Evolutionary conservation across 306 rosid genomes (phyloP).

Genomic region (Malus asiatica): DNA sequence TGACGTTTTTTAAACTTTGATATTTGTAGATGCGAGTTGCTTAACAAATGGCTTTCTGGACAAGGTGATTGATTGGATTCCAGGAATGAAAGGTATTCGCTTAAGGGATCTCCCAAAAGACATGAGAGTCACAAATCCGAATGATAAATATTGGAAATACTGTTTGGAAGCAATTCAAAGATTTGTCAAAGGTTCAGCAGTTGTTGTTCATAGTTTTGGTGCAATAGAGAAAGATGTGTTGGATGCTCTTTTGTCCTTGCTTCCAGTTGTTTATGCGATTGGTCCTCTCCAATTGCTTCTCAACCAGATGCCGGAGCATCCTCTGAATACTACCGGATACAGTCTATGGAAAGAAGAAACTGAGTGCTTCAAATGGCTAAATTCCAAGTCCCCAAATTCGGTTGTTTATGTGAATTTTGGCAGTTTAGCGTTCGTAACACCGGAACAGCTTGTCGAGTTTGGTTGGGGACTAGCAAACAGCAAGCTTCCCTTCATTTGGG

Average conservation of each 20-base stretch:
- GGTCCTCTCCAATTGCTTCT: background rate
- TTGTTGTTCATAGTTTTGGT: background rate
- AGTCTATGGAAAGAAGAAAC: background rate
- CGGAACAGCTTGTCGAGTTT: background rate
- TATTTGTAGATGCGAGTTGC: background rate
- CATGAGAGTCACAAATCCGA: background rate
- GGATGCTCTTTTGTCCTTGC: background rate
- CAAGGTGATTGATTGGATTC: background rate
- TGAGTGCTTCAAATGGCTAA: background rate
- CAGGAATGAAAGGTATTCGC: background rate
- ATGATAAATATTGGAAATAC: background rate
- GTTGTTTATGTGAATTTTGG: background rate
- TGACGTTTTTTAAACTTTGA: background rate
- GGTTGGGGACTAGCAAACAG: background rate
- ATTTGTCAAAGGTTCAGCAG: background rate
- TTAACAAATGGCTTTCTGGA: background rate
- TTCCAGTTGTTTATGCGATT: background rate
- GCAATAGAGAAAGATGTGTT: background rate
- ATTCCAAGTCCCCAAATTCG: background rate
- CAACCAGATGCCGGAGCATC: background rate
- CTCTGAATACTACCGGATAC: background rate
- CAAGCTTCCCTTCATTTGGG: background rate
- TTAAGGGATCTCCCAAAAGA: background rate
- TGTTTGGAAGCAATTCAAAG: background rate
- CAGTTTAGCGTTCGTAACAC: background rate